These are phyloP conservation scores for Cymbidium sinense DNA, from an alignment of 106 monocot species.

Conservation along the genomic window DNA sequence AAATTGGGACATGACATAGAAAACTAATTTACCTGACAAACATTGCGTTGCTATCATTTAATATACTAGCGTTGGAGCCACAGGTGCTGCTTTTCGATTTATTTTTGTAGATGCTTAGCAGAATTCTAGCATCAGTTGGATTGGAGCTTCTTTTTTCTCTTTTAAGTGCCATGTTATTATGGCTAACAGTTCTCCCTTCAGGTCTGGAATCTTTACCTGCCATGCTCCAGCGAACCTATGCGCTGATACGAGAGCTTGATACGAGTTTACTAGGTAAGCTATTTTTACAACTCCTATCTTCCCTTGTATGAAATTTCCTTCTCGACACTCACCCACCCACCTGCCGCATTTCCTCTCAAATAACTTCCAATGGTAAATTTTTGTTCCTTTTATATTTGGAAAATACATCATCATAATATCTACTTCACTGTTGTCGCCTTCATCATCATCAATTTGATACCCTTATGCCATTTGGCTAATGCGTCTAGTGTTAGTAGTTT, in stretches of 20 bases:
- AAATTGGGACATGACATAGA: not conserved
- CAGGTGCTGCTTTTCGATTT: not conserved
- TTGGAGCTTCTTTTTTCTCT: not conserved
- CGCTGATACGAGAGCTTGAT: conserved; percentile 60
- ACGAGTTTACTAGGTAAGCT: conserved; percentile 56
- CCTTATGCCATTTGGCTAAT: not conserved
- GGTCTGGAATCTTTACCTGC: conserved; percentile 71
- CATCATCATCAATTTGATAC: not conserved
- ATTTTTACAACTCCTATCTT: not conserved
- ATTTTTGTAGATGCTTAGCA: not conserved
- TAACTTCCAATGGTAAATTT: not conserved
- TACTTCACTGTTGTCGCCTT: not conserved
- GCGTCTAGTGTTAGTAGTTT: not conserved
- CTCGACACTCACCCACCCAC: not conserved
- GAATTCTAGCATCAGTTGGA: not conserved
- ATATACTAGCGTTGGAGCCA: not conserved
- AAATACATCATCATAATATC: not conserved
- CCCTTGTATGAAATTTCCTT: not conserved
- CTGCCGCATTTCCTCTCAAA: not conserved
- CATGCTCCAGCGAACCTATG: conserved; percentile 54
- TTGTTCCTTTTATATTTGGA: not conserved
- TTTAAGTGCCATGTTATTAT: not conserved
- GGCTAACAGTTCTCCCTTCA: conserved; percentile 13
- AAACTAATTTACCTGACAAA: conserved; percentile 1
- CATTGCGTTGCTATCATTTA: not conserved